Evolutionary conservation across 345 rosid genomes (phyloP).

Genomic region (Bruguiera gymnorhiza): DNA sequence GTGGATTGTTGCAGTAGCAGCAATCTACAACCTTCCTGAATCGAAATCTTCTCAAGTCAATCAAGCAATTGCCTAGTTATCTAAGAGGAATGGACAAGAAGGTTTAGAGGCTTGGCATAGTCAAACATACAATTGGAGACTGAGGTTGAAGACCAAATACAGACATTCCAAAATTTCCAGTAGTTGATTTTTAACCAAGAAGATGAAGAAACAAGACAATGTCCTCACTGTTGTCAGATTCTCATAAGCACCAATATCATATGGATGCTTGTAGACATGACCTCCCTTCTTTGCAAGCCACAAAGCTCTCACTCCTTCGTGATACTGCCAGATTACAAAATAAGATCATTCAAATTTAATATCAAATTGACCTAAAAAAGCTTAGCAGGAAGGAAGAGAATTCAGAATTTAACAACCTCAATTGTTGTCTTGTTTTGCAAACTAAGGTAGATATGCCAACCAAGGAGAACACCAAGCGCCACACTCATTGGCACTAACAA

Average conservation of each 20-base stretch:
- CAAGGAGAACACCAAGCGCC: slow-evolving; percentile 68
- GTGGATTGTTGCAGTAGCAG: no score
- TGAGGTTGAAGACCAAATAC: no score
- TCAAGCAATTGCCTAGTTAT: no score
- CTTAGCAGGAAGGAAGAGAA: not conserved
- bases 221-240: slow-evolving; percentile 61
- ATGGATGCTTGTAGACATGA: slow-evolving; percentile 75
- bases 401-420: slow-evolving; percentile 47
- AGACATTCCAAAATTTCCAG: no score
- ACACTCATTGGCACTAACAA: slow-evolving; percentile 61
- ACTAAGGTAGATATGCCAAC: slow-evolving; percentile 84
- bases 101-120: no score
- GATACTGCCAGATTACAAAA: slow-evolving; percentile 49
- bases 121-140: no score
- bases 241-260: slow-evolving; percentile 64
- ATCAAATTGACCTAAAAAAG: slow-evolving; percentile 1
- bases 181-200: no score
- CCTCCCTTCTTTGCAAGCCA: slow-evolving; percentile 96
- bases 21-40: no score
- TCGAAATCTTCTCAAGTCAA: no score
- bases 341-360: not conserved
- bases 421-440: slow-evolving; percentile 86
- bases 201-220: slow-evolving; percentile 3
- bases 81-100: no score
- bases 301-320: slow-evolving; percentile 93